These are phyloP conservation scores for Cordyceps cicadae DNA, from an alignment of 2,329 filamentous ascomycete genomes.

Conservation along the genomic window DNA sequence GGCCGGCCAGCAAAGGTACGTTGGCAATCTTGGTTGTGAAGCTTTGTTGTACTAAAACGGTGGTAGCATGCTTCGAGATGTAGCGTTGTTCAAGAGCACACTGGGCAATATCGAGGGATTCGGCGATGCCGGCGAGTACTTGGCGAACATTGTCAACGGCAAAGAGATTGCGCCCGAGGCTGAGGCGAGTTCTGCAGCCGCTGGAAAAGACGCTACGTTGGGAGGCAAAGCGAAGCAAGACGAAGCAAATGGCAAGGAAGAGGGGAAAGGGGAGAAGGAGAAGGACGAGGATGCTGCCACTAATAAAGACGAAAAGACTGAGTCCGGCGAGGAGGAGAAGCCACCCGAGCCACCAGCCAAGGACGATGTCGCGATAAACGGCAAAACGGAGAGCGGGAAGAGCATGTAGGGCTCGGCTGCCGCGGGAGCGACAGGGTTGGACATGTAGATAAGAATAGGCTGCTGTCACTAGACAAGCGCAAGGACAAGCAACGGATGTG, in stretches of 20 bases:
- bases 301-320: conserved; percentile 16
- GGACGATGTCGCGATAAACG: background rate
- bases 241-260: conserved; percentile 8
- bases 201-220: conserved; percentile 14
- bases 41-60: conserved; percentile 1
- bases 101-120: conserved; percentile 74
- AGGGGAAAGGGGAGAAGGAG: conserved; percentile 14
- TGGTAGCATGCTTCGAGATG: conserved; percentile 64
- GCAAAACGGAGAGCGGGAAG: background rate
- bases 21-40: conserved; percentile 7
- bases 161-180: conserved; percentile 38
- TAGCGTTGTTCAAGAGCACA: conserved; percentile 62
- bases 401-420: background rate
- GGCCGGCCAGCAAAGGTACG: conserved; percentile 63
- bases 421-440: background rate
- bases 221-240: conserved; percentile 14
- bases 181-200: background rate
- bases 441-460: background rate
- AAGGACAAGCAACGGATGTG: too few relatives aligned
- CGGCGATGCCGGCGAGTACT: conserved; percentile 60
- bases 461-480: background rate
- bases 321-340: conserved; percentile 7
- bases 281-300: background rate
- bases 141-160: conserved; percentile 55
- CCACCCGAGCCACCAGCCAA: background rate